phyloP scores from a whole-genome alignment of 805 yeast species.

The Candida maltosa region DNA sequence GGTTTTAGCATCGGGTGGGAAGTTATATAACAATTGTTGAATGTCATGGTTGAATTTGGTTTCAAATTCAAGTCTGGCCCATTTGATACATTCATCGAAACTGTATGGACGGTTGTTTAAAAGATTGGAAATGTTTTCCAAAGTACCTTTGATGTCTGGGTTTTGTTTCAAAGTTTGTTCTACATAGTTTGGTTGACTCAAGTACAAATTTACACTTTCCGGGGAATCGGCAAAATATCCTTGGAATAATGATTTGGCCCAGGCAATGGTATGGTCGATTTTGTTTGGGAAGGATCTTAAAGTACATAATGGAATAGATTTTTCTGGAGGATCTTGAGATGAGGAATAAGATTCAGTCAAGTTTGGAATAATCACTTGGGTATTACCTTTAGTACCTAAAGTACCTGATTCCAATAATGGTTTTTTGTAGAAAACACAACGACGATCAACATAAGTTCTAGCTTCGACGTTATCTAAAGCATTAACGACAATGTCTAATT shows the following conservation, averaged over 20 bases:
- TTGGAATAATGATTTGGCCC: constrained; percentile 96
- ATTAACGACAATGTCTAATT: constrained; percentile 85
- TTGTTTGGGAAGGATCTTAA: constrained; percentile 96
- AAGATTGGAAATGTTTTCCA: constrained; percentile 75
- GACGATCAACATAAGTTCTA: constrained; percentile 94
- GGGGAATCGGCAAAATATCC: constrained; percentile 90
- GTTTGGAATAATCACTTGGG: constrained; percentile 92
- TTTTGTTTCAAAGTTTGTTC: constrained; percentile 88
- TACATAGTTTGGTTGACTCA: constrained; percentile 88
- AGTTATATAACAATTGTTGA: constrained; percentile 84
- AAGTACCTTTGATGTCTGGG: constrained; percentile 84
- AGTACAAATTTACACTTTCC: constrained; percentile 86
- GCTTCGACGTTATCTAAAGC: constrained; percentile 98
- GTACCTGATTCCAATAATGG: constrained; percentile 96
- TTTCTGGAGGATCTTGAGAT: constrained; percentile 98
- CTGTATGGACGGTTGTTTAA: constrained; percentile 77
- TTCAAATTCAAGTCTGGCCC: constrained; percentile 94
- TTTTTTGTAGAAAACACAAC: constrained; percentile 89
- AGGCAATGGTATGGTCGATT: constrained; percentile 97
- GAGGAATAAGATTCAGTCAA: constrained; percentile 95
- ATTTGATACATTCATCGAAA: constrained; percentile 89
- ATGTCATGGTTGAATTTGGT: constrained; percentile 81
- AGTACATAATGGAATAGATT: constrained; percentile 95
- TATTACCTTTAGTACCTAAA: constrained; percentile 96
- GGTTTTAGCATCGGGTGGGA: constrained; percentile 91